These are phyloP conservation scores for Alternaria novae-zelandiae DNA, from an alignment of 2,329 filamentous ascomycete species.

Conservation along the genomic window DNA sequence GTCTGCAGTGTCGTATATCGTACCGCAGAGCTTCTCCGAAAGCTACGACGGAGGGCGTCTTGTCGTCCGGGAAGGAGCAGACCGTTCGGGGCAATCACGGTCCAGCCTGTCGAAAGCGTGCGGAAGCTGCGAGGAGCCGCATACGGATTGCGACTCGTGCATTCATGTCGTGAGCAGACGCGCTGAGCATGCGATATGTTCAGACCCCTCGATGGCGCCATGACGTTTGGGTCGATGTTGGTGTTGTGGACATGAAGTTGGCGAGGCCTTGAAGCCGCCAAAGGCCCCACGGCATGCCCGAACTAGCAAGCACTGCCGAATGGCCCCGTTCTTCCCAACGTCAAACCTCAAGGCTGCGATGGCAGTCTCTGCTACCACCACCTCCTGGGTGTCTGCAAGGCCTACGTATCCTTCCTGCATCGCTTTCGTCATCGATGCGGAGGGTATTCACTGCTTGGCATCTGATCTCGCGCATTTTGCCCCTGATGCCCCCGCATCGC, in stretches of 20 bases:
- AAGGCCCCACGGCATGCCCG: slow-evolving; percentile 3
- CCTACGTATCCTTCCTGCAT: no score
- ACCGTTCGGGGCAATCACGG: neutral
- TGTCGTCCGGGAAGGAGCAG: neutral
- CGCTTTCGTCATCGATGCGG: neutral
- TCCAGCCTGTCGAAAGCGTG: neutral
- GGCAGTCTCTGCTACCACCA: neutral
- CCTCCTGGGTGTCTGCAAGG: neutral
- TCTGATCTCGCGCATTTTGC: neutral
- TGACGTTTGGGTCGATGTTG: slow-evolving; percentile 3
- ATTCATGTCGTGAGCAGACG: neutral
- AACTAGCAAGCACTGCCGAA: neutral
- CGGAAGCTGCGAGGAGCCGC: neutral
- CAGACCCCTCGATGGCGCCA: slow-evolving; percentile 27
- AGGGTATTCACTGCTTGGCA: neutral
- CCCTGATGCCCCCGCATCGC: neutral
- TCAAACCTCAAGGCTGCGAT: slow-evolving; percentile 9
- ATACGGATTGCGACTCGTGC: neutral
- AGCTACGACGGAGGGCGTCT: neutral
- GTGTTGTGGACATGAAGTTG: slow-evolving; percentile 10
- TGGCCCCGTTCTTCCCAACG: slow-evolving; percentile 7
- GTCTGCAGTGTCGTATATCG: neutral
- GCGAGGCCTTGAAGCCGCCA: neutral
- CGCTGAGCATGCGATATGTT: neutral
- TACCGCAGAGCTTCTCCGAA: neutral